Base-by-base conservation (phyloP, 805 yeast genomes). In the Candida palmyrensis region DNA sequence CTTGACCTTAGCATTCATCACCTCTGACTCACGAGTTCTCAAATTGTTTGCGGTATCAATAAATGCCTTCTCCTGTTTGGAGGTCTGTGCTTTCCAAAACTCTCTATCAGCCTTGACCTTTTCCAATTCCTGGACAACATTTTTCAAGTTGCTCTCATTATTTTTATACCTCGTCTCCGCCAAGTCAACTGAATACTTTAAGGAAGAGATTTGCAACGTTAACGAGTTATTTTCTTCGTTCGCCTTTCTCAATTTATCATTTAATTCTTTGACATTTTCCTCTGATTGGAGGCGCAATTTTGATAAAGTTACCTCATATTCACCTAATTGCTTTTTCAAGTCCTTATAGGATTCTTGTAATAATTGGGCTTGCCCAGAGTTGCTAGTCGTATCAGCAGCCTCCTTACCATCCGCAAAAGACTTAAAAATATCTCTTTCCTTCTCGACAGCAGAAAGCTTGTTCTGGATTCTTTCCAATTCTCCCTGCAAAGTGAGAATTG, bases 371-470 rank as follows among this genome's bases (percentile, higher is more conserved):
- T 11, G 11, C 6, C 31, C 31, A 29, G 15, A 30, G n/a, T 28
- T 19, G 14, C 23, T 19, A 17, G 24, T 15, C 6, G 25, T 25
- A 18, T 40, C 18, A 25, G 18, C 25, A 6, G 27, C 22, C 3
- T 31, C 32, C 3, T 28, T 8, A 5, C 28, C 31, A n/a, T n/a
- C n/a, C 3, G 29, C 29, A 17, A 37, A 34, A 3, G 37, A 37
- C 48, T 77, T 68, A 45, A 79, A 69, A 60, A 78, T 74, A 44
- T 88, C 94, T 35, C 88, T 72, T 52, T 85, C 94, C 40, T 77
- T 71, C 3, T 69, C 59, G 2, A 75, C 66, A 2, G 81, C 70
- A 8, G 66, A 72, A 27, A 79, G 53, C 48, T 74, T 76, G 2
- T 68, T 49, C 41, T 73, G 75, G 7, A 76, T 49, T 12, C 70